phyloP scores from a whole-genome alignment of 2,329 filamentous ascomycete species.

The Pestalotiopsis sp. region DNA sequence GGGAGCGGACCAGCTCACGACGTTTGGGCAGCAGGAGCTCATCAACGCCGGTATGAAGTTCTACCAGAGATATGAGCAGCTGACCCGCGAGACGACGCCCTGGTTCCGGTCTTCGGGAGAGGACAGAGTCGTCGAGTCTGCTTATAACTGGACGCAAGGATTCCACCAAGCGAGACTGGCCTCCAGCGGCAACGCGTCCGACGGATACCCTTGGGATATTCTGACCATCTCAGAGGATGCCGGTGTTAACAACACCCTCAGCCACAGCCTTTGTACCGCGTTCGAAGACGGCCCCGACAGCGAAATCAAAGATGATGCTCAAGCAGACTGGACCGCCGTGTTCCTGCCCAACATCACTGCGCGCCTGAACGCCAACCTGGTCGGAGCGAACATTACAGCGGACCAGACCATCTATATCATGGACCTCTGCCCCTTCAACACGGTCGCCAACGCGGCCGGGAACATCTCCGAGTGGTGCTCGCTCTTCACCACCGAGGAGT shows the following conservation, averaged over 20 bases:
- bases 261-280: constrained; percentile 68
- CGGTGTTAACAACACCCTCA: constrained; percentile 78
- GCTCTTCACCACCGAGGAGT: constrained; percentile 74
- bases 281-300: constrained; percentile 64
- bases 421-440: constrained; percentile 87
- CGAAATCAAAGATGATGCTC: constrained; percentile 51
- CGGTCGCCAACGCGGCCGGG: constrained; percentile 61
- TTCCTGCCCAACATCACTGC: constrained; percentile 70
- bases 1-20: constrained; percentile 68
- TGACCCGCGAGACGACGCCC: constrained; percentile 60
- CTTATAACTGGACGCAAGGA: constrained; percentile 73
- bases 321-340: constrained; percentile 58
- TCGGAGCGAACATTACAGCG: constrained; percentile 64
- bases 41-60: constrained; percentile 75
- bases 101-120: constrained; percentile 75
- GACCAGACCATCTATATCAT: constrained; percentile 72
- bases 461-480: constrained; percentile 73
- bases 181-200: constrained; percentile 36
- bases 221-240: constrained; percentile 68
- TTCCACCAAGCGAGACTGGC: constrained; percentile 58
- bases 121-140: constrained; percentile 73
- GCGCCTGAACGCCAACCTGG: constrained; percentile 69
- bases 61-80: constrained; percentile 68
- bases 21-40: constrained; percentile 71
- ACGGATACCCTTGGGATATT: constrained; percentile 54